Percentiles rank a stretch among this genome's conserved stretches.
These are phyloP conservation scores for Spinacia oleracea DNA, from an alignment of 179 eudicot genomes.

Conservation along the genomic window DNA sequence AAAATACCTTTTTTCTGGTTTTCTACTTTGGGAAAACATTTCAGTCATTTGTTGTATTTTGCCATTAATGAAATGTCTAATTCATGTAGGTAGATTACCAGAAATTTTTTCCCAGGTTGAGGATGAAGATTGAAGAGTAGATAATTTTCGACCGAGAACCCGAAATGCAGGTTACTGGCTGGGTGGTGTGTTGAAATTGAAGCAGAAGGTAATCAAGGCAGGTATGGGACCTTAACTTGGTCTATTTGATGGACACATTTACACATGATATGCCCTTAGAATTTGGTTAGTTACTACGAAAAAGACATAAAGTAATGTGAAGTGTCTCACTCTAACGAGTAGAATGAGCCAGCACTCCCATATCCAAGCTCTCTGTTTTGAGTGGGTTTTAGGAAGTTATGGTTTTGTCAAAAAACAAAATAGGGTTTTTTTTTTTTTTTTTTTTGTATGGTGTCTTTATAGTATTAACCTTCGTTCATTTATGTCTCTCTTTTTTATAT, in stretches of 20 bases:
- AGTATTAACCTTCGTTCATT: too few species aligned
- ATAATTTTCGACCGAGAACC: neutral
- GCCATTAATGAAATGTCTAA: too few species aligned
- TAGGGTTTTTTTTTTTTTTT: too few species aligned
- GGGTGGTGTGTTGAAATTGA: neutral
- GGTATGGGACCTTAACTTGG: neutral
- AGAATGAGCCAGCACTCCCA: neutral
- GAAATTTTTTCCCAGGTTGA: too few species aligned
- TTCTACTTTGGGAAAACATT: too few species aligned
- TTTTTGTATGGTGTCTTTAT: too few species aligned
- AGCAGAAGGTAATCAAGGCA: neutral
- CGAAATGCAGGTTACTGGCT: neutral
- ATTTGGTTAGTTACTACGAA: neutral
- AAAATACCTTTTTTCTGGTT: neutral
- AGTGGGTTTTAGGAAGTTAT: too few species aligned
- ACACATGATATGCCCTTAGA: neutral
- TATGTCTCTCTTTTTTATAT: too few species aligned
- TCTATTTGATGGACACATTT: neutral
- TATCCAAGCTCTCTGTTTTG: neutral
- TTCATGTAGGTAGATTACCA: too few species aligned
- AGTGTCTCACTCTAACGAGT: conserved; percentile 3
- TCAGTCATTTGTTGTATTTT: too few species aligned
- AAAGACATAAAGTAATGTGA: neutral
- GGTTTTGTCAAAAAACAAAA: too few species aligned
- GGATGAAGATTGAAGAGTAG: too few species aligned